A percentile compares a stretch with the other conserved stretches of the same genome.
Evolutionary conservation across 139 green algal species (phyloP).

Genomic region (Volvox africanus): DNA sequence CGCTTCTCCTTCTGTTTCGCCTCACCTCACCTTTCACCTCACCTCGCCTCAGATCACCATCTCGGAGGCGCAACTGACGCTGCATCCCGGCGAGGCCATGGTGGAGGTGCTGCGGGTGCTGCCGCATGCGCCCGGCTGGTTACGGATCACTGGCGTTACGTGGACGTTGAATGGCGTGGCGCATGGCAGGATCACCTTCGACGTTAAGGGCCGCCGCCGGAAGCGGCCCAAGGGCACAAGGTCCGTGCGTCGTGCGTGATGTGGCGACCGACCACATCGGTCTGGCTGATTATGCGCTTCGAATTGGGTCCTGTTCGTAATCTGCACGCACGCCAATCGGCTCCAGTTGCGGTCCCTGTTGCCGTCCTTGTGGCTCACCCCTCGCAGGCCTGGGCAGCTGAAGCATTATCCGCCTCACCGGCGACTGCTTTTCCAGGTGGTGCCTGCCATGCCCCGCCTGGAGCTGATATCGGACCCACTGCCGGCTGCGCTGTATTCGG

Average conservation of each 20-base stretch:
- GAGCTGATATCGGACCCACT: slow-evolving; percentile 59
- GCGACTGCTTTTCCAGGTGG: slow-evolving; percentile 53
- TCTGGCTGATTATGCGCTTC: no score
- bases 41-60: slow-evolving; percentile 37
- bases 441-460: slow-evolving; percentile 75
- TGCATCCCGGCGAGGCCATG: slow-evolving; percentile 58
- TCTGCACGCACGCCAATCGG: no score
- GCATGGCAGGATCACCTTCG: slow-evolving; percentile 66
- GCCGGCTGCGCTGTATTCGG: slow-evolving; percentile 55
- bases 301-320: no score
- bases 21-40: no score
- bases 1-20: no score
- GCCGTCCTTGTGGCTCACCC: no score
- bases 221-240: slow-evolving; percentile 68
- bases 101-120: slow-evolving; percentile 71
- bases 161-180: slow-evolving; percentile 77
- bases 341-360: no score
- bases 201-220: slow-evolving; percentile 54
- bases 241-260: slow-evolving; percentile 6
- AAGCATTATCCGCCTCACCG: slow-evolving; percentile 63
- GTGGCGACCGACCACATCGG: no score
- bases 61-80: slow-evolving; percentile 41
- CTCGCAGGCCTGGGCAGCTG: slow-evolving; percentile 49
- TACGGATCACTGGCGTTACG: slow-evolving; percentile 73
- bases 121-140: slow-evolving; percentile 66